Evolutionary conservation across 306 rosid species (phyloP).

Genomic region (Castanea mollissima): DNA sequence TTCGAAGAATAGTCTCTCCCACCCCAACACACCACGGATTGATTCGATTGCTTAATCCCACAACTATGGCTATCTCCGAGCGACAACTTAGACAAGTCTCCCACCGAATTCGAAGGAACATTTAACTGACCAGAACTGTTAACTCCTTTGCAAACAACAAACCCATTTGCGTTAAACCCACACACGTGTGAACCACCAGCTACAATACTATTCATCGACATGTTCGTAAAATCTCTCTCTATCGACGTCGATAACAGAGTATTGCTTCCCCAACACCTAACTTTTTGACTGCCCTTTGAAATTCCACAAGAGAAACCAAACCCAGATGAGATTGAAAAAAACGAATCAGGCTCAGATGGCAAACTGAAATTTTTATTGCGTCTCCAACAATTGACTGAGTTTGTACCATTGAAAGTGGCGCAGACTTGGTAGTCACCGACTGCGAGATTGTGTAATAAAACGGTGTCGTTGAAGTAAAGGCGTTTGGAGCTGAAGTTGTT

Average conservation of each 20-base stretch:
- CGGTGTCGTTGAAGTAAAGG: slow-evolving; percentile 35
- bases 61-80: slow-evolving; percentile 75
- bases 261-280: slow-evolving; percentile 69
- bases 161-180: slow-evolving; percentile 61
- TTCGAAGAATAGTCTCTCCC: slow-evolving; percentile 32
- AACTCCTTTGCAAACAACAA: slow-evolving; percentile 55
- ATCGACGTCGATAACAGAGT: slow-evolving; percentile 19
- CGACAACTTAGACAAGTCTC: slow-evolving; percentile 44
- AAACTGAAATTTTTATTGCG: background rate
- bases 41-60: slow-evolving; percentile 45
- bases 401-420: slow-evolving; percentile 44
- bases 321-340: slow-evolving; percentile 73
- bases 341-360: slow-evolving; percentile 33
- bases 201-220: slow-evolving; percentile 49
- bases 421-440: slow-evolving; percentile 69
- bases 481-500: slow-evolving; percentile 33
- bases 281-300: slow-evolving; percentile 2
- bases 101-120: slow-evolving; percentile 39
- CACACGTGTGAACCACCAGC: slow-evolving; percentile 75
- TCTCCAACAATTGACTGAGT: slow-evolving; percentile 66
- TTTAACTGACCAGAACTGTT: slow-evolving; percentile 54
- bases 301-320: slow-evolving; percentile 80
- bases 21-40: slow-evolving; percentile 79
- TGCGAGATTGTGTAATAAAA: slow-evolving; percentile 52
- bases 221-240: slow-evolving; percentile 42